phyloP scores from a whole-genome alignment of 2,329 filamentous ascomycete genomes.

The Teratosphaeria pseudoeucalypti region DNA sequence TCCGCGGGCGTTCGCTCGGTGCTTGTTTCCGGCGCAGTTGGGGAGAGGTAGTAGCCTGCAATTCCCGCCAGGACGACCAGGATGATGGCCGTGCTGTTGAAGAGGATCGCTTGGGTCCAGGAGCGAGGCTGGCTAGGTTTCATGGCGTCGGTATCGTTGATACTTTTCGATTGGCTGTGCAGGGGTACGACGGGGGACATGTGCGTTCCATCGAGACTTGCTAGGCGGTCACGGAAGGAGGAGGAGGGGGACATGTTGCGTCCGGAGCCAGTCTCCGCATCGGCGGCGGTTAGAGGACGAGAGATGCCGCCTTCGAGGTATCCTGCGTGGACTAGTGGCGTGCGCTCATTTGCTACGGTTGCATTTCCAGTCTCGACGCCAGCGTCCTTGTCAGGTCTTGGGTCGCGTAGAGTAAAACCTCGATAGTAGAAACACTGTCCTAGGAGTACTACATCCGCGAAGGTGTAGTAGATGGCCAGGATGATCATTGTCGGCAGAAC shows the following conservation, averaged over 20 bases:
- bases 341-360: conserved; percentile 22
- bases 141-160: conserved; percentile 17
- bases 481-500: conserved; percentile 83
- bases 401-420: conserved; percentile 75
- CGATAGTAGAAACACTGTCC: conserved; percentile 93
- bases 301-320: conserved; percentile 4
- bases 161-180: conserved; percentile 39
- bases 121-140: conserved; percentile 31
- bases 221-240: conserved; percentile 38
- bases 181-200: conserved; percentile 78
- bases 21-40: conserved; percentile 24
- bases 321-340: conserved; percentile 25
- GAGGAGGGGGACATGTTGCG: conserved; percentile 25
- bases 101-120: conserved; percentile 46
- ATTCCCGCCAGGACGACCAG: conserved; percentile 78
- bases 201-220: conserved; percentile 54
- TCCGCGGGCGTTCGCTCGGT: conserved; percentile 16
- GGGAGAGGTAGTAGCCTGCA: conserved; percentile 71
- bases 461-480: conserved; percentile 46
- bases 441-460: conserved; percentile 81
- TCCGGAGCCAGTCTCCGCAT: conserved; percentile 14
- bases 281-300: conserved; percentile 8
- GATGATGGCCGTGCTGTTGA: conserved; percentile 65
- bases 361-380: conserved; percentile 9
- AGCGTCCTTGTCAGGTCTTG: conserved; percentile 30